A percentile compares a stretch with the other conserved stretches of the same genome.
Evolutionary conservation across 1,284 basidiomycete genomes (phyloP).

Genomic region (Ceratobasidium sp.): DNA sequence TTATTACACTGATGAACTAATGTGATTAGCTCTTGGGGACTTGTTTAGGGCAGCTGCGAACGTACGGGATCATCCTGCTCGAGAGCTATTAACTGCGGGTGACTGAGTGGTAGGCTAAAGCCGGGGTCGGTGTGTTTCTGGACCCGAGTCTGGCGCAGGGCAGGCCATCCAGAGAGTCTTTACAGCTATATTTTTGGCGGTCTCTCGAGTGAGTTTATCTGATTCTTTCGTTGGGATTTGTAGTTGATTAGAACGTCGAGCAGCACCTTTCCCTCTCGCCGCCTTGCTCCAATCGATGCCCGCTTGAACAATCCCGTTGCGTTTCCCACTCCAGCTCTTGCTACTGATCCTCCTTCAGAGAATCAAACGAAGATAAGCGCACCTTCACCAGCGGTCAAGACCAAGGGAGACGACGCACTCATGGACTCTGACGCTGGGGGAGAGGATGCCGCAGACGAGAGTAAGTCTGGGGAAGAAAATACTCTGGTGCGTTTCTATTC

Average conservation of each 20-base stretch:
- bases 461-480: not conserved
- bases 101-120: conserved; percentile 15
- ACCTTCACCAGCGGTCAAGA: conserved; percentile 18
- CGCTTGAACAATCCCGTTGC: not conserved
- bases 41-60: conserved; percentile 2
- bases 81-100: conserved; percentile 20
- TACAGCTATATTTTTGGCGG: conserved; percentile 9
- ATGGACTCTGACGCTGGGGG: conserved; percentile 17
- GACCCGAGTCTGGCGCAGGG: not conserved
- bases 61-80: not conserved
- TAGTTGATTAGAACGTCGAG: not conserved
- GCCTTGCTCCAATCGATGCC: not conserved
- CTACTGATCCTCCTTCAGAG: not conserved
- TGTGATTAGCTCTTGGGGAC: too few species aligned
- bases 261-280: conserved; percentile 10
- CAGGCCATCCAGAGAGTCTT: not conserved
- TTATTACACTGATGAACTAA: not conserved
- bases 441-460: not conserved
- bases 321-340: not conserved
- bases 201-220: conserved; percentile 14
- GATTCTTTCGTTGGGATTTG: too few species aligned
- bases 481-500: not conserved
- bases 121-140: conserved; percentile 24
- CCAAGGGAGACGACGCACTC: conserved; percentile 3
- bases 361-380: not conserved